phyloP scores from a whole-genome alignment of 2,329 filamentous ascomycete species.

The Microsporum ferrugineum region DNA sequence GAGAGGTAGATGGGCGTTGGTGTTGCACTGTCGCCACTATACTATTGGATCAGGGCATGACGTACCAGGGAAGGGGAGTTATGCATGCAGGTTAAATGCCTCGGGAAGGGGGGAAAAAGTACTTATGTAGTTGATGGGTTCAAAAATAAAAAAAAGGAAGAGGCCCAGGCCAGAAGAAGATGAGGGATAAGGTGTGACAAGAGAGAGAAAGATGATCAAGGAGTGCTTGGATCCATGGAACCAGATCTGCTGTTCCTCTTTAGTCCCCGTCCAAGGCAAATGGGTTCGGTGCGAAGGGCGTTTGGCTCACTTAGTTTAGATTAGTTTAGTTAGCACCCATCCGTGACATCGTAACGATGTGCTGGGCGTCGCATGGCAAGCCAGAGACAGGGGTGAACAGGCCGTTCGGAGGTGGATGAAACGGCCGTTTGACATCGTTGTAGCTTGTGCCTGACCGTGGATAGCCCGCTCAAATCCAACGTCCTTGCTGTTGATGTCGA shows the following conservation, averaged over 20 bases:
- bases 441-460: not conserved
- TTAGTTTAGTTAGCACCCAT: too few relatives aligned
- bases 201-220: not conserved
- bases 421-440: not conserved
- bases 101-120: not conserved
- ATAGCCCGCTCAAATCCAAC: not conserved
- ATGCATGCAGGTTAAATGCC: not conserved
- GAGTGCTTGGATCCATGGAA: not conserved
- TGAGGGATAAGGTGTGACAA: not conserved
- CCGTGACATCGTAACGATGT: not conserved
- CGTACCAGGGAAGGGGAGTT: not conserved
- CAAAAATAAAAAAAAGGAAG: not conserved
- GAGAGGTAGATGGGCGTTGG: constrained; percentile 13
- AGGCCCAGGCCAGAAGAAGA: not conserved
- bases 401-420: not conserved
- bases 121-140: not conserved
- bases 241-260: not conserved
- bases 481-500: not conserved
- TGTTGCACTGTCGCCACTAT: constrained; percentile 16
- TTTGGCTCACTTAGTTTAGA: too few relatives aligned
- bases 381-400: not conserved
- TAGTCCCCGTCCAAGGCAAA: not conserved
- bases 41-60: constrained; percentile 10
- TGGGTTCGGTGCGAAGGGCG: not conserved
- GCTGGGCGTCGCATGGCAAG: not conserved